Evolutionary conservation across 2,329 filamentous ascomycete genomes (phyloP), one percentile per base, ranked within the genome.

Genomic region (Aspergillus luchuensis): DNA sequence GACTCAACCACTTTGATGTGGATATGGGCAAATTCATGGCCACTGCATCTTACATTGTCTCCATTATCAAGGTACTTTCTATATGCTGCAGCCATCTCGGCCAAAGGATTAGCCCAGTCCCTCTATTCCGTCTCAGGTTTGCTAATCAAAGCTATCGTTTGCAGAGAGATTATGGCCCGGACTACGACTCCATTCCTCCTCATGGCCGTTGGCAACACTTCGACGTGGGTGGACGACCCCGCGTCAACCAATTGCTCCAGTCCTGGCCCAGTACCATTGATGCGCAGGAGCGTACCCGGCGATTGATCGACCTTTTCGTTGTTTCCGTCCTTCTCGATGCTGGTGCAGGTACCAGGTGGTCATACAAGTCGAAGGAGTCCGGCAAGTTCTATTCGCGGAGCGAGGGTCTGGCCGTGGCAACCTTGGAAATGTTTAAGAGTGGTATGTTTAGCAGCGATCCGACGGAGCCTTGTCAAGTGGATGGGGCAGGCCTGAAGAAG

Each of bases 391-490:
- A 94, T 77, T 84, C 87, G 56, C 87, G 95, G 54, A 97, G 92
- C 63, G 95, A 97, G 76, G 93, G 93, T 8, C 83, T 97, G 58
- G 93, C 93, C 8, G 88, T 90, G 8, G 87, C 87, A 47, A 88
- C 85, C 73, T 72, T 89, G 69, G 93, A 97, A 68, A 97, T 97
- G 93, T 97, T 97, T 84, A 97, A 97, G 79, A 83, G 86, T 13
- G 95, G 95, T 36, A 73, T 91, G 36, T 98, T 98, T 79, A 97
- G 92, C 66, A 91, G 92, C 76, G 87, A 94, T 72, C 82, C 86
- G 2, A 84, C 80, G 60, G 92, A 97, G 77, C 92, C 92, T 54
- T 91, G 87, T 71, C 93, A 96, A 75, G 95, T 98, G 28, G 94
- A 99, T 78, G 92, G 89, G 65, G 86, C 87, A 5, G 95, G 89